Conservation (phyloP, 1,284 basidiomycete genomes). For the Malassezia sp. region DNA sequence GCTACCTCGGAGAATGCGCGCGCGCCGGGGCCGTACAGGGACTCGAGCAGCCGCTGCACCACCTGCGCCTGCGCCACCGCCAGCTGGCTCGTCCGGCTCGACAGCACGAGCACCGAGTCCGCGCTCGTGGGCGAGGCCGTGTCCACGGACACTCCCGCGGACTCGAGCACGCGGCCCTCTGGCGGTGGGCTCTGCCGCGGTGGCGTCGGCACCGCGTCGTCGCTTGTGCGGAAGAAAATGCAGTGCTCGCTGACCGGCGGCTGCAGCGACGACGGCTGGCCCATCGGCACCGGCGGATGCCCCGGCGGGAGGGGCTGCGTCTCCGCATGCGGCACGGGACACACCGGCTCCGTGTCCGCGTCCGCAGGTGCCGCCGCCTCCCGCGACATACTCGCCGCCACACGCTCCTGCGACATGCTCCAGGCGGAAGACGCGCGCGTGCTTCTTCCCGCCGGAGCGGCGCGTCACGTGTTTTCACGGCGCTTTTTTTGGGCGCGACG, state of each 20-base stretch:
- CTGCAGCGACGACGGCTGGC: conserved; percentile 27
- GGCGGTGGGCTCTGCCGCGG: too few species aligned
- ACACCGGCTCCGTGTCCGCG: too few species aligned
- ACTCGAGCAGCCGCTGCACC: conserved; percentile 36
- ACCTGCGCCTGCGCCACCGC: conserved; percentile 24
- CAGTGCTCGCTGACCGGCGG: conserved; percentile 37
- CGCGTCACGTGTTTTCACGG: conserved; percentile 1
- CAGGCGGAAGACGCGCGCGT: too few species aligned
- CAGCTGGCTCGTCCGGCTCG: conserved; percentile 23
- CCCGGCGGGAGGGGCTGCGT: conserved; percentile 42
- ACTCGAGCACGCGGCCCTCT: too few species aligned
- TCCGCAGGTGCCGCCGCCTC: too few species aligned
- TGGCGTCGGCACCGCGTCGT: too few species aligned
- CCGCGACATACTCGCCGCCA: too few species aligned
- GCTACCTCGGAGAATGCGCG: conserved; percentile 25
- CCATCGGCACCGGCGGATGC: conserved; percentile 34
- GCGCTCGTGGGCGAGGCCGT: too few species aligned
- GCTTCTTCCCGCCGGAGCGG: too few species aligned
- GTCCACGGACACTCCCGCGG: too few species aligned
- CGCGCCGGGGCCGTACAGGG: conserved; percentile 29
- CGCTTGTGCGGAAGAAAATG: conserved; percentile 43
- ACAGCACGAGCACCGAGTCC: conserved; percentile 7
- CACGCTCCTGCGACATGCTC: too few species aligned
- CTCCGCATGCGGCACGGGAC: conserved; percentile 41
- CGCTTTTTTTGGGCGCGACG: conserved; percentile 1